Base-by-base conservation (phyloP, 257 asterid species). In the Eucommia ulmoides region DNA sequence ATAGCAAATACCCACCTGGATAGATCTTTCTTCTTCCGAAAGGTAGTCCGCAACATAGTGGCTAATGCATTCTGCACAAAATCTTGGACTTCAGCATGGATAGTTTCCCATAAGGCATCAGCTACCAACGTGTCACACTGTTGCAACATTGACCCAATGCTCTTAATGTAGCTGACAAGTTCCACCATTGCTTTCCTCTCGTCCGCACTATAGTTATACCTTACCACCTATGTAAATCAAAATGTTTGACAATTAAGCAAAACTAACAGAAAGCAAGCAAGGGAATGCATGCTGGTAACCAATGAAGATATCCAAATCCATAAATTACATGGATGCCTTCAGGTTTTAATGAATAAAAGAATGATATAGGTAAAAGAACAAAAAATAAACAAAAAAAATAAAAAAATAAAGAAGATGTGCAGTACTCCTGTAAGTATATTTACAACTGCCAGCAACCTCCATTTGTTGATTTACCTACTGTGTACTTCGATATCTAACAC, bases 11-110 rank as follows among this genome's bases (percentile, higher is more conserved):
- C 55, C 33, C 62, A 89, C 98, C 98, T 83, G 42, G 98, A 85
- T 57, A 91, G 80, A 62, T 91, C 98, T 63, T 86, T 91, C 78
- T 86, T 91, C 74, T 91, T 91, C 65, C 94, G 80, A 60, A 91
- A 91, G 56, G 93, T 83, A 50, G 96, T 91, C 55, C 93, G 67
- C 59, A 85, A 65, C 98, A 91, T 86, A 63, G 69, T 64, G 45
- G 96, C 96, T 56, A 91, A 64, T 24, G 79, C 81, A 73, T 91
- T 91, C 65, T 91, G 98, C 62, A 91, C 98, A 74, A 91, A 91
- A 68, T 91, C 98, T 66, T 91, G 98, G 63, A 91, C 98, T 81
- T 91, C 98, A n/a, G 93, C 81, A 60, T 91, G 98, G 51, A 91
- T 77, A 58, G 98, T 91, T 77, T 91, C 98, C 98, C 96, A 91